Percentiles rank a stretch among this genome's conserved stretches.
These are phyloP conservation scores for Coemansia sp. DNA, from an alignment of 192 early-diverging fungal genomes.

Conservation along the genomic window DNA sequence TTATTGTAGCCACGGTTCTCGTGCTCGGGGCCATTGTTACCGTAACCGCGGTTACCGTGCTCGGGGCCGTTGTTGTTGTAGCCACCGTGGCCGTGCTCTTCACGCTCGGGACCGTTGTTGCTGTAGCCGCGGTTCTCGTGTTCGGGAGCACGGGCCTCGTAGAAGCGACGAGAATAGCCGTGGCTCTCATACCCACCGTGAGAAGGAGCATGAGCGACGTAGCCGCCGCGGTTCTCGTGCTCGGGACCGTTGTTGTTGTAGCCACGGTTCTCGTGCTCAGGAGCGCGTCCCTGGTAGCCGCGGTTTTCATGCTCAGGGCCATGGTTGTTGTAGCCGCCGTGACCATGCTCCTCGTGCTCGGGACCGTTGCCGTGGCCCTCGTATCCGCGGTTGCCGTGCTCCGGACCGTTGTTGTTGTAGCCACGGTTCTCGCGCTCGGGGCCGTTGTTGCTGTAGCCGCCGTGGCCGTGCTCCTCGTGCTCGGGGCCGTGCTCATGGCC, in stretches of 20 bases:
- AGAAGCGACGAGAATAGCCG: neutral
- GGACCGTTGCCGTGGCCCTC: neutral
- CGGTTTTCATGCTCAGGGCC: constrained; percentile 18
- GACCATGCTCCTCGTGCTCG: constrained; percentile 3
- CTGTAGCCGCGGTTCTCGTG: constrained; percentile 1
- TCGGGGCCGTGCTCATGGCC: constrained; percentile 1
- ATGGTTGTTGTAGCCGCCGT: constrained; percentile 8
- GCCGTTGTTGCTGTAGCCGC: constrained; percentile 1
- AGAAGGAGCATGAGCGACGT: neutral
- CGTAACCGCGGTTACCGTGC: neutral
- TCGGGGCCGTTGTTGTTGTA: neutral
- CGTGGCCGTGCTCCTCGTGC: neutral
- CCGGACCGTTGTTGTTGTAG: neutral
- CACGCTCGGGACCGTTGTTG: constrained; percentile 4
- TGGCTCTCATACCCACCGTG: constrained; percentile 9
- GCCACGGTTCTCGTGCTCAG: neutral
- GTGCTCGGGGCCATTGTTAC: neutral
- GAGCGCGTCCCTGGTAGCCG: neutral
- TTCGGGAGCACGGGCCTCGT: neutral
- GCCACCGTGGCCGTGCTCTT: constrained; percentile 5
- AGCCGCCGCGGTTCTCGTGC: constrained; percentile 1
- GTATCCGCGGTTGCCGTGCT: neutral
- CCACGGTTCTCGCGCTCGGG: neutral
- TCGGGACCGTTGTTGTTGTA: constrained; percentile 6
- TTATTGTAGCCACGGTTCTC: neutral